A percentile compares a stretch with the other conserved stretches of the same genome.
Evolutionary conservation across 176 grass and related monocot species (phyloP).

Genomic region (Aegilops tauschii): DNA sequence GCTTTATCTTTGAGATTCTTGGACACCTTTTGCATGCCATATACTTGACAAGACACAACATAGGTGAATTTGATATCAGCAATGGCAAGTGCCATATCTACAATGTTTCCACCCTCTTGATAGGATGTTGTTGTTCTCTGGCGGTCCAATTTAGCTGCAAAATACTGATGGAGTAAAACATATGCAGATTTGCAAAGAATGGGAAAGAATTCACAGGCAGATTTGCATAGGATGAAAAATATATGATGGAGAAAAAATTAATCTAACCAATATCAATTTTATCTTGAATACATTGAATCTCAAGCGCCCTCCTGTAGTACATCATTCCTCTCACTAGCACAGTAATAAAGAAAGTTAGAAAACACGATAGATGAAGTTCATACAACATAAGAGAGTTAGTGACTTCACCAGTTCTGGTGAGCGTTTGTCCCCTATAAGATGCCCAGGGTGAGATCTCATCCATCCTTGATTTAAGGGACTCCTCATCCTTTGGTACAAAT

Average conservation of each 20-base stretch:
- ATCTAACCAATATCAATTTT: constrained; percentile 42
- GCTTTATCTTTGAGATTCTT: constrained; percentile 45
- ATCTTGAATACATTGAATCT: constrained; percentile 70
- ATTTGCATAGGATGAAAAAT: background rate
- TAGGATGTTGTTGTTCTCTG: constrained; percentile 29
- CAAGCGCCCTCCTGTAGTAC: constrained; percentile 84
- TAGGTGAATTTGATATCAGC: constrained; percentile 98
- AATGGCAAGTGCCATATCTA: constrained; percentile 40
- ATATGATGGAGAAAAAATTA: background rate
- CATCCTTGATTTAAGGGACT: constrained; percentile 9
- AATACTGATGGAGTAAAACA: constrained; percentile 1
- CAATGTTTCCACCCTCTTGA: background rate
- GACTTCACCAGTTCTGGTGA: constrained; percentile 73
- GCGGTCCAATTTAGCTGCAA: constrained; percentile 44
- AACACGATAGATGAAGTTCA: constrained; percentile 17
- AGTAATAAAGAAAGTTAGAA: constrained; percentile 24
- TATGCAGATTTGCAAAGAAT: background rate
- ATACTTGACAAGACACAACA: constrained; percentile 92
- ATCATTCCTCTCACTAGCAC: constrained; percentile 95
- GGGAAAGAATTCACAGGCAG: background rate
- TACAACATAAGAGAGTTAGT: background rate
- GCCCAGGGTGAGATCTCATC: constrained; percentile 54
- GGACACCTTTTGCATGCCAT: constrained; percentile 79
- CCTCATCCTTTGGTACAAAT: constrained; percentile 21
- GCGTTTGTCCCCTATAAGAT: constrained; percentile 90